Evolutionary conservation across 2,329 filamentous ascomycete genomes (phyloP), one percentile per base, ranked within the genome.

Genomic region (Triangularia verruculosa): DNA sequence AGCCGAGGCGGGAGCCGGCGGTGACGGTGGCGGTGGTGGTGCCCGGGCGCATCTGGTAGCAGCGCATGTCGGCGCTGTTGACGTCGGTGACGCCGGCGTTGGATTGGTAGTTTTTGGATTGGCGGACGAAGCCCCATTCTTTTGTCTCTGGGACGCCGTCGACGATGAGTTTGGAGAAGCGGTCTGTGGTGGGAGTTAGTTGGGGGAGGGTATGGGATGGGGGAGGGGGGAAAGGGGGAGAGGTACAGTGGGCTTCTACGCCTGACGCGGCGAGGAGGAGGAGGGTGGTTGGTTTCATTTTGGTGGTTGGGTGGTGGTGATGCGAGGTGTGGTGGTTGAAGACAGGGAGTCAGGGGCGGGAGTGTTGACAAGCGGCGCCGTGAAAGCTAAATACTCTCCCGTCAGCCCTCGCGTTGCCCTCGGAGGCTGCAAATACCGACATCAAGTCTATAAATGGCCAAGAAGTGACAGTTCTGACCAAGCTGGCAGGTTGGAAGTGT

Each of bases 41-140:
- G 27, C 67, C 67, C n/a, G 64, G 2, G 17, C 25, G 34, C 15
- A 32, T 66, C 61, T 71, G 70, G 66, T 68, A 70, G 64, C 67
- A 69, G 17, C 63, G 61, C 30, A 71, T 69, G 47, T 69, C 64
- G 27, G 51, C 47, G 47, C 60, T 64, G 60, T 64, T 70, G 13
- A 76, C 72, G 68, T 70, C 68, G 1, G 73, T 74, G n/a, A 75
- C 74, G n/a, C 72, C 72, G 34, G 65, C 68, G 65, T 75, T 75
- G 65, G 64, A 71, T 63, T 75, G 74, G 69, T 71, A 74, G 71
- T 75, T 75, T 67, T 74, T 75, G n/a, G 74, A 74, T 61, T 73
- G 63, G 34, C 78, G 75, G 39, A 79, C 73, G 5, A 70, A 67
- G 4, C 62, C 69, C 72, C 72, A 75, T 55, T 74, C 72, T 9